A percentile compares a stretch with the other conserved stretches of the same genome.
Evolutionary conservation across 202 grass and related monocot genomes (phyloP).

Genomic region (Schoenoplectus tabernaemontani): DNA sequence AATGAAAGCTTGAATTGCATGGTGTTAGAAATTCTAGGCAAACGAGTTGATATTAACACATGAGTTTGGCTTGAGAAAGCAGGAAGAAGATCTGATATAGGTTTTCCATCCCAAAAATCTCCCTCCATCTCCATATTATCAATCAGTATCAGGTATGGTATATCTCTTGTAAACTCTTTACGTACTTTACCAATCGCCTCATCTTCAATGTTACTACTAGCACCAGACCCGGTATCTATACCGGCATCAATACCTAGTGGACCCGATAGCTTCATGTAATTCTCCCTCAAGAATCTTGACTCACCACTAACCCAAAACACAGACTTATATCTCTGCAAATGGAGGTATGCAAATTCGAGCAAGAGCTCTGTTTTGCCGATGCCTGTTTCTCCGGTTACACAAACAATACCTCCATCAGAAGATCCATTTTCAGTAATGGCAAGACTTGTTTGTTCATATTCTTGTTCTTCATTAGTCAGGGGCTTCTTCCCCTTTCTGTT

Average conservation of each 20-base stretch:
- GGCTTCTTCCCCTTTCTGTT: constrained; percentile 13
- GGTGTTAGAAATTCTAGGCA: constrained; percentile 24
- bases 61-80: constrained; percentile 12
- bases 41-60: constrained; percentile 41
- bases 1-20: constrained; percentile 21
- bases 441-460: not conserved
- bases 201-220: constrained; percentile 25
- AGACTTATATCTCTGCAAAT: constrained; percentile 44
- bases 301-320: constrained; percentile 50
- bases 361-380: constrained; percentile 54
- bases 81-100: constrained; percentile 41
- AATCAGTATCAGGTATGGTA: constrained; percentile 50
- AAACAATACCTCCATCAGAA: constrained; percentile 26
- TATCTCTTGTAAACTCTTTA: constrained; percentile 47
- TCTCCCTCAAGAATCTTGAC: constrained; percentile 35
- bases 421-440: not conserved
- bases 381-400: constrained; percentile 41
- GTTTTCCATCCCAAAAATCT: constrained; percentile 59
- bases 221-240: not conserved
- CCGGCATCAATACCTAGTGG: constrained; percentile 32
- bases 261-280: constrained; percentile 48
- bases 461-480: not conserved
- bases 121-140: constrained; percentile 55
- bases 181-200: constrained; percentile 42
- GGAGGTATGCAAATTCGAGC: constrained; percentile 48